Evolutionary conservation across 805 yeast genomes (phyloP).

Genomic region (Saturnispora dispora): DNA sequence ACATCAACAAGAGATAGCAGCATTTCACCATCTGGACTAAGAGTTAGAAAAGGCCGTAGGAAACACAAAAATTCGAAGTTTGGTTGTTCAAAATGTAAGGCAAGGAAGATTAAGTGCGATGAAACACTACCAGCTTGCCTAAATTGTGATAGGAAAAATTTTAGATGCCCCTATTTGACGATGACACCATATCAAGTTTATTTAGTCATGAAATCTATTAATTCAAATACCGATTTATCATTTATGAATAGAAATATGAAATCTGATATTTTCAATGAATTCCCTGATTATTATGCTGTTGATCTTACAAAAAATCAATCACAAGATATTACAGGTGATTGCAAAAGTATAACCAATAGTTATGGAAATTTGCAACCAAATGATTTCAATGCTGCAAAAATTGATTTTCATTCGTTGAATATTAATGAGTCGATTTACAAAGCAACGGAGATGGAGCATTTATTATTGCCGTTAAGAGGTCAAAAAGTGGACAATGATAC

Average conservation of each 20-base stretch:
- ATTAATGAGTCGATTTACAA: conserved; percentile 6
- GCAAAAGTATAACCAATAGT: neutral
- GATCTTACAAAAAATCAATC: neutral
- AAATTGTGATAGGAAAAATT: conserved; percentile 3
- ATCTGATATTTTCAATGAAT: neutral
- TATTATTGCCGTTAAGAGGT: conserved; percentile 4
- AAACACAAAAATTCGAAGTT: conserved; percentile 28
- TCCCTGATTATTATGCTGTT: neutral
- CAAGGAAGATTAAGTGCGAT: conserved; percentile 30
- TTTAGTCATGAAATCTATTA: neutral
- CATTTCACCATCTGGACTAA: neutral
- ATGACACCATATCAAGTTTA: conserved; percentile 13
- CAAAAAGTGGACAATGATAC: neutral
- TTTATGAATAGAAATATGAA: too few species aligned
- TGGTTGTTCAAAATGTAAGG: conserved; percentile 33
- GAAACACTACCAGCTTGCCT: conserved; percentile 25
- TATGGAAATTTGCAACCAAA: neutral
- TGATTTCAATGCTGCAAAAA: neutral
- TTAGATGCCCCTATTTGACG: conserved; percentile 9
- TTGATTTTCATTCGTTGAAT: neutral
- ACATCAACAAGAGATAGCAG: neutral
- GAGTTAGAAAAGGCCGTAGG: neutral
- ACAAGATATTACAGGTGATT: neutral
- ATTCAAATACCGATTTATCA: neutral
- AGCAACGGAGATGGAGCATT: conserved; percentile 8